A percentile compares a stretch with the other conserved stretches of the same genome.
Evolutionary conservation across 257 asterid species (phyloP).

Genomic region (Coffea eugenioides): DNA sequence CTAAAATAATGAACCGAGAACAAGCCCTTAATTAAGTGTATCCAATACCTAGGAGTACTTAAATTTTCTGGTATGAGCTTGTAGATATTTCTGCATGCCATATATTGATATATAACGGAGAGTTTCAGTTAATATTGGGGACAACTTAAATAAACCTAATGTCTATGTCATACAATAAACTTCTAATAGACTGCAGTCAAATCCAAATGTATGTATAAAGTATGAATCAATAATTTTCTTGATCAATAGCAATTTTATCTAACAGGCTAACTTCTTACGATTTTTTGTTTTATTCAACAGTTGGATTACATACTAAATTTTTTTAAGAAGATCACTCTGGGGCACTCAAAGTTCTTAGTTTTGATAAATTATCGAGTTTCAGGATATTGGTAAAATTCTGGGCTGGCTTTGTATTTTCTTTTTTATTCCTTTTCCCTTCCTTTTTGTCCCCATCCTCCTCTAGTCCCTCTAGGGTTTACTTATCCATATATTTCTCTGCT

Average conservation of each 20-base stretch:
- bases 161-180: neutral
- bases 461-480: neutral
- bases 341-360: neutral
- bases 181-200: neutral
- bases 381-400: no score
- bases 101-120: neutral
- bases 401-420: neutral
- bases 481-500: neutral
- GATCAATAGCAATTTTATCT: neutral
- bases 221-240: neutral
- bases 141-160: neutral
- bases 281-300: neutral
- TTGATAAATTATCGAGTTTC: neutral
- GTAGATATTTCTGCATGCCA: neutral
- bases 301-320: neutral
- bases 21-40: no score
- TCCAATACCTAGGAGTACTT: neutral
- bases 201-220: neutral
- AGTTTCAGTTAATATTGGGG: neutral
- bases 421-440: neutral
- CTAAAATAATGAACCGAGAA: no score
- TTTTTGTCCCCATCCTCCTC: neutral
- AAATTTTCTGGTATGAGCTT: neutral
- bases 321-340: neutral
- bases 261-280: neutral